Base-by-base conservation (phyloP, 768 basidiomycete genomes). In the Rhodotorula babjevae region DNA sequence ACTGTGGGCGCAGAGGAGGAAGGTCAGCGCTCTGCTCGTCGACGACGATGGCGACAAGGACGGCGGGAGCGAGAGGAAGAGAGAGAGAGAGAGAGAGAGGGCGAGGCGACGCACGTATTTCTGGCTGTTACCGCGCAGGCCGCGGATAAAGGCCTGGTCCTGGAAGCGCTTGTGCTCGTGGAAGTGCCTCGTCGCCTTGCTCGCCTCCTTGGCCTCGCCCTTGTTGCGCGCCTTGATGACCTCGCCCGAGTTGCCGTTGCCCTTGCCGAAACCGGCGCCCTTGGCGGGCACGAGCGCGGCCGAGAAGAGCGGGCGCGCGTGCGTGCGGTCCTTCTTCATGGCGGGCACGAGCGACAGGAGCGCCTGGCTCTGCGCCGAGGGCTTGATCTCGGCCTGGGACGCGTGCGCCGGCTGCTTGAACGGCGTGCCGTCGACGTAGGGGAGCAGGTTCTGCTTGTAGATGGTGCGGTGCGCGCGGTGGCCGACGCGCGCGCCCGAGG, bases 181-280 rank as follows among this genome's bases (percentile, higher is more conserved):
- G 83, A 90, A 90, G 78, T 93, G 90, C 66, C 87, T 84, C 2
- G 91, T 86, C 81, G 94, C 91, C 59, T 91, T 85, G 23, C 89
- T 92, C 31, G 95, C 95, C 81, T 97, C 90, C 75, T 86, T 86
- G 23, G 96, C 96, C 82, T 98, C 95, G 4, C 96, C 96, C n/a
- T 85, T 85, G 83, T 98, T 98, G 63, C 92, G 85, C 31, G 93
- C 95, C 80, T 89, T 91, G 72, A 97, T 86, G 18, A 93, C 89
- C 46, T 92, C 87, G 15, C 86, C 88, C 2, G 92, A 36, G 36
- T 36, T 36, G 93, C 21, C 33, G 14, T 18, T 46, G 93, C 16
- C 33, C 36, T 62, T 82, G 3, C 94, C 94, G 78, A 85, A 93
- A 5, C 91, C 92, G 36, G 94, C 93, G 50, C 91, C 93, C 76